Evolutionary conservation across 306 rosid species (phyloP).

Genomic region (Aeschynomene evenia): DNA sequence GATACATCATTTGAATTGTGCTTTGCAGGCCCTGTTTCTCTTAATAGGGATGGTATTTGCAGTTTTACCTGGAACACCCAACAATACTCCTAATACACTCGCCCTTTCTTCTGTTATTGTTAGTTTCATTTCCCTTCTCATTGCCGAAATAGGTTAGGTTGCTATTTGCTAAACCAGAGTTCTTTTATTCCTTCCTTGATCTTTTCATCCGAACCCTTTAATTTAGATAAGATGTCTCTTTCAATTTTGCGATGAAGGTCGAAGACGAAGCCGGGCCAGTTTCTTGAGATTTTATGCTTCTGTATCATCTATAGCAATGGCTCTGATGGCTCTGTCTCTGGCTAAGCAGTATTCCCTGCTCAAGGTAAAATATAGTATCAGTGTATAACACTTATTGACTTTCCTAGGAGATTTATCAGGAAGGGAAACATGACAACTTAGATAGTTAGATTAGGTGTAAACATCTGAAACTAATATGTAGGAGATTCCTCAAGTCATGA

Average conservation of each 20-base stretch:
- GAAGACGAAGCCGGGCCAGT: constrained; percentile 59
- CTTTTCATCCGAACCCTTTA: background rate
- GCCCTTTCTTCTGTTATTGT: constrained; percentile 48
- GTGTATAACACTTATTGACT: background rate
- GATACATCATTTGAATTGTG: constrained; percentile 21
- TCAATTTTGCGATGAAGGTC: constrained; percentile 52
- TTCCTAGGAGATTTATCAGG: background rate
- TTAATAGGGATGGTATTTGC: constrained; percentile 44
- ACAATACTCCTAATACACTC: constrained; percentile 43
- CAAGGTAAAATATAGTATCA: constrained; percentile 53
- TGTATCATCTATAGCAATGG: constrained; percentile 42
- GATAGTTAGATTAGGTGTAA: too few relatives aligned
- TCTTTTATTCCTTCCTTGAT: background rate
- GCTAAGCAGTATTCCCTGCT: constrained; percentile 43
- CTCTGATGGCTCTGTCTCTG: constrained; percentile 44
- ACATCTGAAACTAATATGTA: background rate
- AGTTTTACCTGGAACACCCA: constrained; percentile 36
- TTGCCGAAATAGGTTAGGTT: constrained; percentile 79
- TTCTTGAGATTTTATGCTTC: constrained; percentile 55
- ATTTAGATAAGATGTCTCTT: background rate
- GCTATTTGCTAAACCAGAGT: background rate
- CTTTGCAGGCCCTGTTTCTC: constrained; percentile 60
- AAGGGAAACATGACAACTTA: background rate
- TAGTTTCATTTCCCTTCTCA: constrained; percentile 46
- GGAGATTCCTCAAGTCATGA: background rate